Base-by-base conservation (phyloP, 345 rosid species). In the Anastatica hierochuntica region DNA sequence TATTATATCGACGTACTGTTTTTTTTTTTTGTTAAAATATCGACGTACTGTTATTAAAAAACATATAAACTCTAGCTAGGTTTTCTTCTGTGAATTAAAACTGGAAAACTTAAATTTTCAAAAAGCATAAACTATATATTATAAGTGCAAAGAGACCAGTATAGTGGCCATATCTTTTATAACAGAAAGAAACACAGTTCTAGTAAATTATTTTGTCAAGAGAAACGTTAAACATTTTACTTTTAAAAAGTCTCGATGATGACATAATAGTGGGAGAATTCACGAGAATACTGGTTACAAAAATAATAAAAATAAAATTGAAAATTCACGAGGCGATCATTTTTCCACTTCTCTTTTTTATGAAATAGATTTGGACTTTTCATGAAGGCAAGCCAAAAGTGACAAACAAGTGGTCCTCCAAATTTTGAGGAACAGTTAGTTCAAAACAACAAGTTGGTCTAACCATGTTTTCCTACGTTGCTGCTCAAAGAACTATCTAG, bases 291-390 rank as follows among this genome's bases (percentile, higher is more conserved):
- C 51, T 41, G 57, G 17, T 13, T 24, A 56, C 16, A 4, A 21
- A 56, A 26, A 7, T 27, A 53, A 43, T 16, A 34, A 42, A n/a
- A 6, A 14, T 8, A 33, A 1, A 26, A 17, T 10, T 9, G 10
- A 43, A 62, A 49, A 40, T 30, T 49, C 69, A 56, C 58, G 68
- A 46, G 62, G n/a, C 36, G 49, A n/a, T 47, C 36, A 37, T 47
- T 39, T 53, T 10, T 47, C 19, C 35, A 14, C 39, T 39, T 46
- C 50, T 42, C 20, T 49, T 56, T n/a, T 56, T 58, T 13, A 42
- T 56, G 56, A 56, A 49, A 49, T 18, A 56, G 63, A 34, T 64
- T 64, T 64, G 14, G 52, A 64, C 63, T 41, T 64, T 49, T 41
- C 69, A 49, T 34, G 45, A 56, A 43, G 40, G 34, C 26, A 56